Evolutionary conservation across 208 protist genomes (phyloP).

Genomic region (Leishmania guyanensis): DNA sequence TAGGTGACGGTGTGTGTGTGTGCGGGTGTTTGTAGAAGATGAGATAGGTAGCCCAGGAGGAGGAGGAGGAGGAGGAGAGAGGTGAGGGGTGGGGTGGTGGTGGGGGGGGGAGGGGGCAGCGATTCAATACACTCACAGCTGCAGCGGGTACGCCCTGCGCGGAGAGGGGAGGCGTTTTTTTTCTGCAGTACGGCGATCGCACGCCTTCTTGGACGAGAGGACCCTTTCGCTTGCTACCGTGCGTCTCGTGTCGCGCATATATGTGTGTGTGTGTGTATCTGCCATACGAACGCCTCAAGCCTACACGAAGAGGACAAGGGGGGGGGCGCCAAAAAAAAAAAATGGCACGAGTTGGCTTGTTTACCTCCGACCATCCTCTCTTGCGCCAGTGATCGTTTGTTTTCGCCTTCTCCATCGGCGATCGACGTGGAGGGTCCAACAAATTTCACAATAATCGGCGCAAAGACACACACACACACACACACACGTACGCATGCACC

Average conservation of each 20-base stretch:
- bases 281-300: background rate
- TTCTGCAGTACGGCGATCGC: background rate
- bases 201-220: background rate
- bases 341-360: background rate
- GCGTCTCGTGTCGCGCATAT: background rate
- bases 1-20: background rate
- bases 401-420: background rate
- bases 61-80: background rate
- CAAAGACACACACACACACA: background rate
- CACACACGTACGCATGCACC: background rate
- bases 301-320: background rate
- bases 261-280: too few species aligned
- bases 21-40: background rate
- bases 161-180: background rate
- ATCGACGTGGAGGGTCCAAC: background rate
- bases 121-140: too few species aligned
- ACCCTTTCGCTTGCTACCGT: background rate
- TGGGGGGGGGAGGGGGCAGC: too few species aligned
- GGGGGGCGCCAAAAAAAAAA: background rate
- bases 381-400: background rate
- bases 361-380: too few species aligned
- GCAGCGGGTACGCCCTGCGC: too few species aligned
- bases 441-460: background rate
- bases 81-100: background rate
- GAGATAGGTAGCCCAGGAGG: background rate